A percentile compares a stretch with the other conserved stretches of the same genome.
These are phyloP conservation scores for Calcarisporium arbuscula DNA, from an alignment of 2,329 filamentous ascomycete genomes.

Conservation along the genomic window DNA sequence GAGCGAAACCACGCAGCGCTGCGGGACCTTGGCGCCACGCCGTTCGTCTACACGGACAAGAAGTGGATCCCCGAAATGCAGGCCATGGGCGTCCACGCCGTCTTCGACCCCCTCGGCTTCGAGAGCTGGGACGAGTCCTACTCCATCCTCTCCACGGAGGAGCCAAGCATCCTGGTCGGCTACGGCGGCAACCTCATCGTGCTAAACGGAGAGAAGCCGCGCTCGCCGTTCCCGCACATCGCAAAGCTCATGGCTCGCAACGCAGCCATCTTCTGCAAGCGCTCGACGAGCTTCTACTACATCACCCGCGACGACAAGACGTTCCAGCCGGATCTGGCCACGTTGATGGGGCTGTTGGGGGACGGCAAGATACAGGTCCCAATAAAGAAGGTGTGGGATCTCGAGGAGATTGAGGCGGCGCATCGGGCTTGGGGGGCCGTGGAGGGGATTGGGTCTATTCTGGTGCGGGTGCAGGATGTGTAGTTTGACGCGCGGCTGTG, in stretches of 20 bases:
- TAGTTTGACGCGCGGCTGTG: not conserved
- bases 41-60: conserved; percentile 43
- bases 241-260: conserved; percentile 28
- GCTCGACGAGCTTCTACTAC: conserved; percentile 28
- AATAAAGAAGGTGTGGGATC: conserved; percentile 33
- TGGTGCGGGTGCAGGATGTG: conserved; percentile 21
- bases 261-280: conserved; percentile 18
- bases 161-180: conserved; percentile 32
- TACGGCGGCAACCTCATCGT: conserved; percentile 30
- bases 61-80: conserved; percentile 41
- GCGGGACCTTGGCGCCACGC: conserved; percentile 28
- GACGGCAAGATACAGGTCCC: conserved; percentile 26
- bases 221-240: conserved; percentile 23
- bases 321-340: conserved; percentile 23
- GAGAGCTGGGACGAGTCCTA: conserved; percentile 45
- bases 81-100: conserved; percentile 35
- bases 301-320: conserved; percentile 26
- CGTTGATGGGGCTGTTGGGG: conserved; percentile 23
- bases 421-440: conserved; percentile 29
- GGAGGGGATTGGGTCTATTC: conserved; percentile 27
- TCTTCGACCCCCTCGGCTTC: conserved; percentile 43
- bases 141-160: conserved; percentile 28
- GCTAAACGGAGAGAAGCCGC: conserved; percentile 22
- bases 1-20: conserved; percentile 37
- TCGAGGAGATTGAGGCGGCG: conserved; percentile 32